A percentile compares a stretch with the other conserved stretches of the same genome.
These are phyloP conservation scores for Aleurites moluccanus DNA, from an alignment of 441 rosid genomes.

Conservation along the genomic window DNA sequence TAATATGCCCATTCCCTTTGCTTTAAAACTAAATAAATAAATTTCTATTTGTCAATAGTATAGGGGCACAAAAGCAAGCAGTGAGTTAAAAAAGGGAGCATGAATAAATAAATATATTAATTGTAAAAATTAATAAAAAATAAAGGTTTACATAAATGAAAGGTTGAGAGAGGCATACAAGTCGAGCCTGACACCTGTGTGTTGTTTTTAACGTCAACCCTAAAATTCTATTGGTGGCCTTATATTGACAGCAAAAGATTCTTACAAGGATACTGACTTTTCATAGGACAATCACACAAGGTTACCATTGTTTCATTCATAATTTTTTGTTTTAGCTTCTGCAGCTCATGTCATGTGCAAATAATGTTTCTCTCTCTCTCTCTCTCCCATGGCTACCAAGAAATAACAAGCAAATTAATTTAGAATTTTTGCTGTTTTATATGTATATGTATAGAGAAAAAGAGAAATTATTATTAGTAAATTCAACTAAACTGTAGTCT, in stretches of 20 bases:
- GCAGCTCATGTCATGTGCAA: slow-evolving; percentile 19
- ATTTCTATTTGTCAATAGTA: neutral
- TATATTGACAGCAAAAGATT: slow-evolving; percentile 39
- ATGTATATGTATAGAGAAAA: no score
- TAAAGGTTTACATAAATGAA: neutral
- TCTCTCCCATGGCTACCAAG: slow-evolving; percentile 1
- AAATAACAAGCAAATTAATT: neutral
- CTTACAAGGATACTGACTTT: slow-evolving; percentile 46
- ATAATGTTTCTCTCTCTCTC: neutral
- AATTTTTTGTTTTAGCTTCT: slow-evolving; percentile 7
- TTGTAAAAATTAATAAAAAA: neutral
- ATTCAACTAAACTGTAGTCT: no score
- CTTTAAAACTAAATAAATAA: neutral
- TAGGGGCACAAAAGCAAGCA: neutral
- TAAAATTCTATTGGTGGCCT: slow-evolving; percentile 40
- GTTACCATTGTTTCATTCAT: slow-evolving; percentile 20
- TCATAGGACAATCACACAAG: slow-evolving; percentile 32
- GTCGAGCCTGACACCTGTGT: slow-evolving; percentile 30
- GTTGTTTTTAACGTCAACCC: slow-evolving; percentile 42
- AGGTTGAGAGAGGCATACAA: slow-evolving; percentile 16
- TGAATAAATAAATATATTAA: neutral
- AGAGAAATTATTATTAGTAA: no score
- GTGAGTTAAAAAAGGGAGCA: neutral
- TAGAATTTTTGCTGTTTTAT: neutral
- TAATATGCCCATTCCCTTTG: neutral